Conservation (phyloP, 2,329 filamentous ascomycete species). For the Xylariaceae sp. region DNA sequence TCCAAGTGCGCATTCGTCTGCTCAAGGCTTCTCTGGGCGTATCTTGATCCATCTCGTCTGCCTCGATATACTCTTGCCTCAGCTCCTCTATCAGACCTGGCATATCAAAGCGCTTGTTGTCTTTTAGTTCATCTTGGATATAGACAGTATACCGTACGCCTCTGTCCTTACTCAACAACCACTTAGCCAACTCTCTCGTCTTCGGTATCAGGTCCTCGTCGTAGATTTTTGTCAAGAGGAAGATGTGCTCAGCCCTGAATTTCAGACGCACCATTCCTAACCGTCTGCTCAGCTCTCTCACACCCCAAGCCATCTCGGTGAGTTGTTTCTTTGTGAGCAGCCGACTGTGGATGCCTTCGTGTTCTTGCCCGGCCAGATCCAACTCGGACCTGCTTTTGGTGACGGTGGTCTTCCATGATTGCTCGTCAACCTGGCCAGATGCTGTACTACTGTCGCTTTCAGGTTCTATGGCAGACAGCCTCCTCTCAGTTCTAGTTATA, state of each 20-base stretch:
- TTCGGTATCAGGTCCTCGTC: conserved; percentile 80
- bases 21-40: conserved; percentile 47
- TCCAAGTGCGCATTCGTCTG: conserved; percentile 80
- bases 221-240: conserved; percentile 90
- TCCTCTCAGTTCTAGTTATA: background rate
- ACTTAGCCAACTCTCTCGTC: conserved; percentile 77
- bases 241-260: conserved; percentile 81
- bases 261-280: conserved; percentile 83
- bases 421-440: conserved; percentile 63
- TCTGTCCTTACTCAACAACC: conserved; percentile 77
- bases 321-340: conserved; percentile 93
- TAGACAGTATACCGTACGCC: conserved; percentile 77
- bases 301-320: conserved; percentile 96
- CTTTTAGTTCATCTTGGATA: conserved; percentile 77
- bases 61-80: conserved; percentile 50
- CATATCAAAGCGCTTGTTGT: conserved; percentile 76
- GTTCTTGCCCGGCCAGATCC: conserved; percentile 45
- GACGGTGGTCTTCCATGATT: conserved; percentile 60
- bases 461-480: conserved; percentile 45
- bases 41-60: conserved; percentile 44
- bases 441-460: conserved; percentile 50
- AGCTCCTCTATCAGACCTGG: conserved; percentile 70
- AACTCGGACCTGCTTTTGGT: conserved; percentile 50
- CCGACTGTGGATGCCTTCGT: conserved; percentile 60
- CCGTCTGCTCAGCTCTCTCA: conserved; percentile 86